These are phyloP conservation scores for Ottelia alismoides DNA, from an alignment of 106 monocot genomes.

Conservation along the genomic window DNA sequence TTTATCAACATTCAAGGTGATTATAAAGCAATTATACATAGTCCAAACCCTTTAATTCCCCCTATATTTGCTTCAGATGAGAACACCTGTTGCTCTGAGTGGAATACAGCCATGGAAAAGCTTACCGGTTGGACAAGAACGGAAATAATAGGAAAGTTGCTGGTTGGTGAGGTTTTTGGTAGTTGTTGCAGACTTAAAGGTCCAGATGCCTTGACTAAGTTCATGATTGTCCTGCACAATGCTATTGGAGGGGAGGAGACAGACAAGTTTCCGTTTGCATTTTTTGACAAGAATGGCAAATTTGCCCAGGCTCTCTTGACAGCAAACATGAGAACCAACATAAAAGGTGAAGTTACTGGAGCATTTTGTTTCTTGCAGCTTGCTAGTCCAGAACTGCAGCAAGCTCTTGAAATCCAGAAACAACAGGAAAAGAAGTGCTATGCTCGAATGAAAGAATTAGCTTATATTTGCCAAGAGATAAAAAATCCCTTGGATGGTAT, in stretches of 20 bases:
- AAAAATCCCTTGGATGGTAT: slow-evolving; percentile 86
- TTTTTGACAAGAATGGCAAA: slow-evolving; percentile 76
- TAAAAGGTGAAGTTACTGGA: slow-evolving; percentile 61
- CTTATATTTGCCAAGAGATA: slow-evolving; percentile 86
- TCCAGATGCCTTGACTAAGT: slow-evolving; percentile 83
- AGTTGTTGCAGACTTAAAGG: slow-evolving; percentile 73
- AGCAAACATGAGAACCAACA: slow-evolving; percentile 57
- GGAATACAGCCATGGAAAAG: slow-evolving; percentile 92
- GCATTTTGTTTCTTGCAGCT: slow-evolving; percentile 95
- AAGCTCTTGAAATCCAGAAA: slow-evolving; percentile 78
- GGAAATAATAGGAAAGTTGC: slow-evolving; percentile 62
- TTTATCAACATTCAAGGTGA: slow-evolving; percentile 92
- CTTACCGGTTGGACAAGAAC: slow-evolving; percentile 72
- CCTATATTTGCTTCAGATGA: slow-evolving; percentile 95
- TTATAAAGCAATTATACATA: slow-evolving; percentile 88
- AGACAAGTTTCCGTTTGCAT: slow-evolving; percentile 75
- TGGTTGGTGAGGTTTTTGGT: slow-evolving; percentile 88
- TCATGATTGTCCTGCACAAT: slow-evolving; percentile 93
- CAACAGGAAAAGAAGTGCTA: slow-evolving; percentile 80
- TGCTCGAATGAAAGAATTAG: slow-evolving; percentile 81
- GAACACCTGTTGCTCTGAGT: slow-evolving; percentile 82
- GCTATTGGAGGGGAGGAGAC: slow-evolving; percentile 73
- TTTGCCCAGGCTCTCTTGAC: slow-evolving; percentile 81
- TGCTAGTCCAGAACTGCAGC: slow-evolving; percentile 79
- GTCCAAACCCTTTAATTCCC: slow-evolving; percentile 76